Base-by-base conservation (phyloP, 352 stramenopile genomes). In the Phytopythium ostracodes region DNA sequence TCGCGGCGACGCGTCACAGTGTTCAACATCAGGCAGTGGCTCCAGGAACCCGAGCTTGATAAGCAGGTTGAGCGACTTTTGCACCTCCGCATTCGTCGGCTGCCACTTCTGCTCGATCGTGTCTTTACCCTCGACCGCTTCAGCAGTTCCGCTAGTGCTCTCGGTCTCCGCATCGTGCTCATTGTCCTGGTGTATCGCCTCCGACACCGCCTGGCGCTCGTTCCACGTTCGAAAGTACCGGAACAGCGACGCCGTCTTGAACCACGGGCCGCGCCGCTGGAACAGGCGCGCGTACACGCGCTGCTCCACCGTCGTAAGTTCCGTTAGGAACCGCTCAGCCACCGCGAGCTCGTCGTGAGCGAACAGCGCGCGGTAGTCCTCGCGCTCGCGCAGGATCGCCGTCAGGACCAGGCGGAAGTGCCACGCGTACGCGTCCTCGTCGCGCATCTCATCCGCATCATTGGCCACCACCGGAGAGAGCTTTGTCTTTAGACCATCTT, bases 211-310 rank as follows among this genome's bases (percentile, higher is more conserved):
- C 43, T 65, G 10, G 43, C 53, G 35, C 60, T 66, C 24, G 0
- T 49, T 36, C 9, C 25, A 50, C 24, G 55, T 40, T 12, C 59
- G 61, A 56, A 91, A 88, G 55, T 93, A 92, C 22, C 67, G 72
- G 20, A 87, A 68, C 25, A 94, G 66, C 27, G 81, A 87, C 22
- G 71, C 70, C 1, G 73, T 81, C 62, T 84, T 86, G 62, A 89
- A 89, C 86, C 86, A 95, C 50, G 75, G 70, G 0, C 84, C 86
- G 59, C 86, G 88, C 35, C 86, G 86, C 59, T 93, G 84, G 27
- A 95, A 80, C 25, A 93, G 62, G 12, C 82, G 86, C 43, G 84
- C 81, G 54, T 92, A 93, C 27, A 95, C 56, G n/a, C 82, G 71
- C 64, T 91, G 81, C 44, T 80, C 77, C 18, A 79, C 59, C 6